Conservation (phyloP, 2,329 filamentous ascomycete genomes). For the Fusarium buharicum region DNA sequence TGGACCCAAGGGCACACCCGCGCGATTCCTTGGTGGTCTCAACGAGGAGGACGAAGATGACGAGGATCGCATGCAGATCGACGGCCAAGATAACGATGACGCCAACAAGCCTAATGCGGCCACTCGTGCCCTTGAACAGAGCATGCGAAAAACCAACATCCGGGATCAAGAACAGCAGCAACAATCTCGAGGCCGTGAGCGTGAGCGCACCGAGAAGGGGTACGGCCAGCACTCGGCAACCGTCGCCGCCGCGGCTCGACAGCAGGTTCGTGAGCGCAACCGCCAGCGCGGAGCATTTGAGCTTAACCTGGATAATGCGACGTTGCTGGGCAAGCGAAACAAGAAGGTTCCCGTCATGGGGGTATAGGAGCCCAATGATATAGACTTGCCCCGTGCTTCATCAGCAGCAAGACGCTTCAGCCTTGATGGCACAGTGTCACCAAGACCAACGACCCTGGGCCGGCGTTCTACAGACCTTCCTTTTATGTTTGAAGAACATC, state of each 20-base stretch:
- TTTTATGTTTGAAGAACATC: conserved; percentile 31
- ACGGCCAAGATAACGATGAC: conserved; percentile 61
- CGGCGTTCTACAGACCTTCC: conserved; percentile 31
- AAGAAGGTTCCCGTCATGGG: conserved; percentile 63
- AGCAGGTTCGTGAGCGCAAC: conserved; percentile 75
- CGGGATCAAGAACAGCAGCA: conserved; percentile 56
- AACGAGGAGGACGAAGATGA: conserved; percentile 71
- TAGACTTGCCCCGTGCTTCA: conserved; percentile 6
- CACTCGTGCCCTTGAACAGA: conserved; percentile 81
- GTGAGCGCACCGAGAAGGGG: conserved; percentile 65
- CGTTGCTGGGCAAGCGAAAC: conserved; percentile 78
- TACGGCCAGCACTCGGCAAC: conserved; percentile 90
- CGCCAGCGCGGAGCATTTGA: conserved; percentile 87
- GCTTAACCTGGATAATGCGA: conserved; percentile 89
- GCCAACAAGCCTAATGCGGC: conserved; percentile 56
- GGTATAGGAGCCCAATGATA: conserved; percentile 45
- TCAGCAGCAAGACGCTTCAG: conserved; percentile 14
- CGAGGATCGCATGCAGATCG: conserved; percentile 66
- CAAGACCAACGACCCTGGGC: conserved; percentile 13
- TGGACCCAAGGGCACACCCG: conserved; percentile 74
- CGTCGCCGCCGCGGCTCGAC: conserved; percentile 84
- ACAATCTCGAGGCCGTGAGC: conserved; percentile 49
- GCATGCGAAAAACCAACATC: conserved; percentile 85
- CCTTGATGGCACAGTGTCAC: conserved; percentile 29
- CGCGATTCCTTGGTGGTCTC: conserved; percentile 67